Evolutionary conservation across 2,329 filamentous ascomycete species (phyloP).

Genomic region (Aspergillus amoenus): DNA sequence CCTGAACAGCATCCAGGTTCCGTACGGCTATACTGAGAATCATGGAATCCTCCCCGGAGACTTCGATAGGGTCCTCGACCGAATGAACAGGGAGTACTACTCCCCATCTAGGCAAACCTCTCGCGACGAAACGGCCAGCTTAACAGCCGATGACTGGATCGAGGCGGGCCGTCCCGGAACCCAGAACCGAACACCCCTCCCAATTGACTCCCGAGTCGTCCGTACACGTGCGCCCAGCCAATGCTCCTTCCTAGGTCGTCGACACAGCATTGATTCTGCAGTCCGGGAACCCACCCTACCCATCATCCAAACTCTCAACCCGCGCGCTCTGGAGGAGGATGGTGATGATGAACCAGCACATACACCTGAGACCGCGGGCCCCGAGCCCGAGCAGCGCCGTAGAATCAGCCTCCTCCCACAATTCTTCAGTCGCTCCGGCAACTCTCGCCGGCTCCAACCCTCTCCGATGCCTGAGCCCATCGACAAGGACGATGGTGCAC

Average conservation of each 20-base stretch:
- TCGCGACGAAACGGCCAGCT: slow-evolving; percentile 9
- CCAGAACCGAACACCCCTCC: slow-evolving; percentile 19
- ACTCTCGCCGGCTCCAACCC: slow-evolving; percentile 25
- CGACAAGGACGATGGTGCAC: slow-evolving; percentile 32
- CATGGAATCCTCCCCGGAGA: slow-evolving; percentile 23
- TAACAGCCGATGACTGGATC: slow-evolving; percentile 45
- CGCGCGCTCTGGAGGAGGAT: slow-evolving; percentile 23
- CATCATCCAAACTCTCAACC: slow-evolving; percentile 29
- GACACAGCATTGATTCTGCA: slow-evolving; percentile 28
- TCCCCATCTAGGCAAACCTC: slow-evolving; percentile 19
- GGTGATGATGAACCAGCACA: slow-evolving; percentile 11
- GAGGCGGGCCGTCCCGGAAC: slow-evolving; percentile 36
- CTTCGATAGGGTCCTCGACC: slow-evolving; percentile 21
- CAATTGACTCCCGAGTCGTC: slow-evolving; percentile 11
- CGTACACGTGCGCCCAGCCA: slow-evolving; percentile 23
- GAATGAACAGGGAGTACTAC: slow-evolving; percentile 24
- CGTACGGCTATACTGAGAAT: slow-evolving; percentile 21
- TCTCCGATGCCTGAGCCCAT: slow-evolving; percentile 26
- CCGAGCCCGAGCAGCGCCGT: slow-evolving; percentile 27
- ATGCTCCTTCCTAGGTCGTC: slow-evolving; percentile 27
- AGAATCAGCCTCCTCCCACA: slow-evolving; percentile 37
- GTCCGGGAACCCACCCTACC: slow-evolving; percentile 25
- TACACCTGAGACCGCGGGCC: slow-evolving; percentile 8
- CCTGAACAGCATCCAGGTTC: slow-evolving; percentile 27
- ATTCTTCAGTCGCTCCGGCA: slow-evolving; percentile 34